Evolutionary conservation across 2,329 filamentous ascomycete genomes (phyloP).

Genomic region (Exophiala bonariae): DNA sequence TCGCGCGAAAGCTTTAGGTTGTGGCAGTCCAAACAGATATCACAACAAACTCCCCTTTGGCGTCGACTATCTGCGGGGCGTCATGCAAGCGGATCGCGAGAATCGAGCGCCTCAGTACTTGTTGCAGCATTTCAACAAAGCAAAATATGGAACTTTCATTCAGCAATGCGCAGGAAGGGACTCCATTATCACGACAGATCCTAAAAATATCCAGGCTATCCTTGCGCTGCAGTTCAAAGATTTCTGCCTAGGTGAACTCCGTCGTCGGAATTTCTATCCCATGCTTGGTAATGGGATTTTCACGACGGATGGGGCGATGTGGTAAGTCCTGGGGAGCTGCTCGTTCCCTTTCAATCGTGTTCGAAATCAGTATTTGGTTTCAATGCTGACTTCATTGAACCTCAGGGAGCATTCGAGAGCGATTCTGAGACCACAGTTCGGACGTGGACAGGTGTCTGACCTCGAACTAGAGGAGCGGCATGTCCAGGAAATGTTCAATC

Average conservation of each 20-base stretch:
- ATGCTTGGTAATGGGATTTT: slow-evolving; percentile 37
- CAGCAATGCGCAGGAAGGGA: not conserved
- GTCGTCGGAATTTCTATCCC: not conserved
- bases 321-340: slow-evolving; percentile 22
- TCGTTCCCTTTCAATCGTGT: too few species aligned
- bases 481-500: slow-evolving; percentile 35
- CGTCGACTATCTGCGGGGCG: not conserved
- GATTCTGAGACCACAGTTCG: slow-evolving; percentile 51
- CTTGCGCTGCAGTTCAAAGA: slow-evolving; percentile 79
- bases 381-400: not conserved
- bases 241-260: slow-evolving; percentile 70
- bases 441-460: slow-evolving; percentile 52
- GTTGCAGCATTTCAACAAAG: not conserved
- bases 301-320: slow-evolving; percentile 47
- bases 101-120: not conserved
- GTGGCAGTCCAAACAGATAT: too few species aligned
- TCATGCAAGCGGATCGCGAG: not conserved
- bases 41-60: not conserved
- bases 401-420: slow-evolving; percentile 41
- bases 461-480: slow-evolving; percentile 56
- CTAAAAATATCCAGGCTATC: slow-evolving; percentile 51
- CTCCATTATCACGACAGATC: not conserved
- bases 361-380: too few species aligned
- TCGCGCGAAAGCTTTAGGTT: too few species aligned
- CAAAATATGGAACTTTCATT: not conserved